Evolutionary conservation across 2,329 filamentous ascomycete genomes (phyloP).

Genomic region (Scedosporium boydii): DNA sequence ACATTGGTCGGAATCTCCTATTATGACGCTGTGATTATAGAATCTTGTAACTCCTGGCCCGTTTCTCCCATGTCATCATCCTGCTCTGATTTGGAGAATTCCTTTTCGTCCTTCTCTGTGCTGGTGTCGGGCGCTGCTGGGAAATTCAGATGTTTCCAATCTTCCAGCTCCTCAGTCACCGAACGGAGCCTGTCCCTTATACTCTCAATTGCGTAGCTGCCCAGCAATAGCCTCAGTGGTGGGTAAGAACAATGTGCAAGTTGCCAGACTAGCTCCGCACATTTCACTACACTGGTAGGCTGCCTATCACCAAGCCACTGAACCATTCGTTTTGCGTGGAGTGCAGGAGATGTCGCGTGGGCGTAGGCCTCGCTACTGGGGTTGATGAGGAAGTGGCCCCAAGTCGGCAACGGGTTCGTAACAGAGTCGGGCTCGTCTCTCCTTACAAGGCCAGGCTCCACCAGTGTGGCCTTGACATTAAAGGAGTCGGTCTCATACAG

Average conservation of each 20-base stretch:
- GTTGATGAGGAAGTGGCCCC: slow-evolving; percentile 89
- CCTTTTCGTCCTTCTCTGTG: slow-evolving; percentile 6
- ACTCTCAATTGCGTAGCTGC: slow-evolving; percentile 92
- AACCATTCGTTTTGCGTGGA: slow-evolving; percentile 83
- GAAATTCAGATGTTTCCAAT: slow-evolving; percentile 79
- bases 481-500: slow-evolving; percentile 88
- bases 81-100: slow-evolving; percentile 8
- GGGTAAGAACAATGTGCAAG: slow-evolving; percentile 92
- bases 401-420: slow-evolving; percentile 58
- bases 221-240: slow-evolving; percentile 74
- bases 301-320: slow-evolving; percentile 92
- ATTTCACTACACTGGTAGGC: slow-evolving; percentile 86
- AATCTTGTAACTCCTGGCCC: not conserved
- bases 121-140: slow-evolving; percentile 9
- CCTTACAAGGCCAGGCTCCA: slow-evolving; percentile 81
- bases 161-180: slow-evolving; percentile 89
- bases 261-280: slow-evolving; percentile 89
- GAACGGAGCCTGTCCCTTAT: slow-evolving; percentile 81
- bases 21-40: not conserved
- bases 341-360: slow-evolving; percentile 66
- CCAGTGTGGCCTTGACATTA: slow-evolving; percentile 87
- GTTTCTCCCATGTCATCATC: slow-evolving; percentile 1
- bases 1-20: not conserved
- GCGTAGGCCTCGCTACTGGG: slow-evolving; percentile 74
- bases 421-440: slow-evolving; percentile 64